phyloP scores from a whole-genome alignment of 2,329 filamentous ascomycete species.

The Cladorrhinum sp. region DNA sequence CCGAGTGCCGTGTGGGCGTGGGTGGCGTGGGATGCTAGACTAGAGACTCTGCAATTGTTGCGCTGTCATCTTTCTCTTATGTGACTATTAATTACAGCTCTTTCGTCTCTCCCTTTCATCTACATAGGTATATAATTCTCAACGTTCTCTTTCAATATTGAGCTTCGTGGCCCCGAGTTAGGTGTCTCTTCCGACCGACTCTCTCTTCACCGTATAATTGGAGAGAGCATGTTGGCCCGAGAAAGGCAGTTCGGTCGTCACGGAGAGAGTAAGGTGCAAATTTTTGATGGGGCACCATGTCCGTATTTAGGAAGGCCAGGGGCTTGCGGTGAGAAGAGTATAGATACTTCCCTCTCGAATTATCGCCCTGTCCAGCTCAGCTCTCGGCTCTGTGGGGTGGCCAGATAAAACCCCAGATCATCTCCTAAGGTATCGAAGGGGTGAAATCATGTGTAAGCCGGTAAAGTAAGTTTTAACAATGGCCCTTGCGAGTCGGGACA shows the following conservation, averaged over 20 bases:
- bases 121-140: too few species aligned
- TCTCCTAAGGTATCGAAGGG: neutral
- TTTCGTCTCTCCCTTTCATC: too few species aligned
- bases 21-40: neutral
- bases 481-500: neutral
- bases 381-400: neutral
- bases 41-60: neutral
- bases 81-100: too few species aligned
- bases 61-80: too few species aligned
- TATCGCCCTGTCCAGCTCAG: neutral
- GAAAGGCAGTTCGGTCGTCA: neutral
- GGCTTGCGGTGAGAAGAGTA: slow-evolving; percentile 3
- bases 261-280: slow-evolving; percentile 5
- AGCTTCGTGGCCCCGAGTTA: too few species aligned
- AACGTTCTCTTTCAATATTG: too few species aligned
- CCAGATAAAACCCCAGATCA: neutral
- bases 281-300: slow-evolving; percentile 14
- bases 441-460: slow-evolving; percentile 1
- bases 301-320: slow-evolving; percentile 3
- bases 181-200: neutral
- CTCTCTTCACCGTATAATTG: neutral
- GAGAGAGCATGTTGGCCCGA: neutral
- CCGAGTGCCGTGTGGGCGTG: neutral
- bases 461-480: neutral
- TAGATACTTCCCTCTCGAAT: neutral